Percentiles rank a stretch among this genome's conserved stretches.
Evolutionary conservation across 805 yeast genomes (phyloP).

Genomic region (Candida ipomoeae): DNA sequence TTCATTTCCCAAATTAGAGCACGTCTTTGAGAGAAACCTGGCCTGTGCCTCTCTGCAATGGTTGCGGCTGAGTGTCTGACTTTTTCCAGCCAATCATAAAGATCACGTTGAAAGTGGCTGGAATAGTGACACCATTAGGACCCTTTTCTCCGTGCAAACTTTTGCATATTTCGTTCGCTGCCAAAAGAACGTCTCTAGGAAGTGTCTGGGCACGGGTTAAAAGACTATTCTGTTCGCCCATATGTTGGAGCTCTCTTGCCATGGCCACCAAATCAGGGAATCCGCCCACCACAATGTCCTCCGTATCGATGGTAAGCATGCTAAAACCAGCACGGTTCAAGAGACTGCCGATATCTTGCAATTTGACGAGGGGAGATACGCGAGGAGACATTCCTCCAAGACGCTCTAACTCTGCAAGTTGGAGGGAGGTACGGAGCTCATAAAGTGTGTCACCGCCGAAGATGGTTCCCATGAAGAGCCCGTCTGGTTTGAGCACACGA

Average conservation of each 20-base stretch:
- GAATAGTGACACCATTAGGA: constrained; percentile 48
- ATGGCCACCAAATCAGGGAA: constrained; percentile 69
- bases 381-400: constrained; percentile 77
- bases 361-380: constrained; percentile 74
- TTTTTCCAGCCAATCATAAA: constrained; percentile 91
- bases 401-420: constrained; percentile 78
- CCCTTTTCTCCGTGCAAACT: constrained; percentile 66
- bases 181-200: constrained; percentile 60
- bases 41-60: constrained; percentile 69
- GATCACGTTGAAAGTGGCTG: constrained; percentile 74
- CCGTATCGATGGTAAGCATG: constrained; percentile 78
- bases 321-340: constrained; percentile 74
- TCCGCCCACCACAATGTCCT: constrained; percentile 69
- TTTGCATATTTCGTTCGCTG: constrained; percentile 71
- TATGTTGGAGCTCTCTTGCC: constrained; percentile 65
- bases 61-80: constrained; percentile 63
- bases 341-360: constrained; percentile 69
- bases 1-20: constrained; percentile 19
- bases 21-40: constrained; percentile 66
- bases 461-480: constrained; percentile 75
- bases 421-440: constrained; percentile 75
- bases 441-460: constrained; percentile 84
- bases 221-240: constrained; percentile 83
- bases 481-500: constrained; percentile 66
- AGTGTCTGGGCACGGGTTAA: constrained; percentile 40